A percentile compares a stretch with the other conserved stretches of the same genome.
These are phyloP conservation scores for Flaveria robusta DNA, from an alignment of 129 eudicot species.

Conservation along the genomic window DNA sequence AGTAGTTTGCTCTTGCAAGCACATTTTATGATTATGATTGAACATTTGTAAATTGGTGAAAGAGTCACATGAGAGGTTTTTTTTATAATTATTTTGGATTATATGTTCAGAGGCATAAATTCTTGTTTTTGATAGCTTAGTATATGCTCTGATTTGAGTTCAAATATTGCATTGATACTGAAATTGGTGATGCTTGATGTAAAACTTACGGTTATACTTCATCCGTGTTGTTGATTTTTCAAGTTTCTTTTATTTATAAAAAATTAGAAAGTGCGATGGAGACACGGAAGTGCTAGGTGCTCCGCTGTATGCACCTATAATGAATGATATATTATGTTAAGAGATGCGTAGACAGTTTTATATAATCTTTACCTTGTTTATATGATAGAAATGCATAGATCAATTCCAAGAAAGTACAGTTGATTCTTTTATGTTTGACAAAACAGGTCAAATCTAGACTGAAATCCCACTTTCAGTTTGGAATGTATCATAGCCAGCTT, in stretches of 20 bases:
- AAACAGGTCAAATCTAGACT: constrained; percentile 48
- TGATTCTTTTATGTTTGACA: constrained; percentile 31
- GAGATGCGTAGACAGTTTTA: background rate
- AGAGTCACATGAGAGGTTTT: background rate
- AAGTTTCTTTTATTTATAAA: background rate
- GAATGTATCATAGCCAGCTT: constrained; percentile 35
- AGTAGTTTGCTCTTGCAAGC: background rate
- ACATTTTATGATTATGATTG: background rate
- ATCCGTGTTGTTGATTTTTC: background rate
- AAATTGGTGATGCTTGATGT: background rate
- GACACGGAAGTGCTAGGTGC: constrained; percentile 5
- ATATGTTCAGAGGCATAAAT: background rate
- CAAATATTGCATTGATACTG: background rate
- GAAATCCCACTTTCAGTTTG: constrained; percentile 38
- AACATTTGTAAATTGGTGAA: background rate
- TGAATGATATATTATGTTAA: background rate
- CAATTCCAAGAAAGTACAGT: background rate
- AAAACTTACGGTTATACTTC: background rate
- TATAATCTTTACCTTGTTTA: background rate
- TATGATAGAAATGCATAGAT: background rate
- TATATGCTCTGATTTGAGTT: background rate
- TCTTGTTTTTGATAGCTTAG: background rate
- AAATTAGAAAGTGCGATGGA: background rate
- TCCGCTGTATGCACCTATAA: background rate
- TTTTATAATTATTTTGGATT: background rate